Evolutionary conservation across 768 basidiomycete species (phyloP).

Genomic region (Hygrophorus pudorinus): DNA sequence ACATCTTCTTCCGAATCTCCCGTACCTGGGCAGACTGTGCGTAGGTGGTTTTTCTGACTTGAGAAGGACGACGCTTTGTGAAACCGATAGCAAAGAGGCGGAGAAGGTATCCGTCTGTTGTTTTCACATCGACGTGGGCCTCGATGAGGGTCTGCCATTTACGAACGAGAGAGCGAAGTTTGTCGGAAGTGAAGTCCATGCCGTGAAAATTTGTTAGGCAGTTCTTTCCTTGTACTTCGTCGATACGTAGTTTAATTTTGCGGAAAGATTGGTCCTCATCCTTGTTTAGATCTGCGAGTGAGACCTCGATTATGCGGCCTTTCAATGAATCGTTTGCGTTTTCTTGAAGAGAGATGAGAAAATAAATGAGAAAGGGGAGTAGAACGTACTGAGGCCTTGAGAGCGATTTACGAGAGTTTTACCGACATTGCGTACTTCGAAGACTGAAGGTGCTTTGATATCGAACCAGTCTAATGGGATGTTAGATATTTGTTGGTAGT

Average conservation of each 20-base stretch:
- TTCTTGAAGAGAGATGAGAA: constrained; percentile 40
- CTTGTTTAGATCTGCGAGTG: constrained; percentile 96
- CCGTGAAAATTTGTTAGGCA: constrained; percentile 99
- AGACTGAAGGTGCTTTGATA: constrained; percentile 96
- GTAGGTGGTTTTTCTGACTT: constrained; percentile 99
- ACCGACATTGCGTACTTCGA: constrained; percentile 93
- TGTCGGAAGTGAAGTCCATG: constrained; percentile 99
- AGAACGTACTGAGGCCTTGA: constrained; percentile 85
- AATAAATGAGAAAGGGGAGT: neutral
- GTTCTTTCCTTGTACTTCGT: constrained; percentile 96
- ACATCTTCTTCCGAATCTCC: constrained; percentile 99
- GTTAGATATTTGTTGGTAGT: too few relatives aligned
- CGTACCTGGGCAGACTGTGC: constrained; percentile 91
- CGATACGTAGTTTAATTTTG: constrained; percentile 97
- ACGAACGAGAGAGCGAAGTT: constrained; percentile 97
- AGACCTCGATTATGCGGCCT: constrained; percentile 93
- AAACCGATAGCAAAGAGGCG: constrained; percentile 98
- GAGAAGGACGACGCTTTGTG: constrained; percentile 92
- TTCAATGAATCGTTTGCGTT: constrained; percentile 98
- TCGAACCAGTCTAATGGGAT: constrained; percentile 88
- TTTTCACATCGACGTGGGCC: constrained; percentile 98
- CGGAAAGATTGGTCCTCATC: constrained; percentile 99
- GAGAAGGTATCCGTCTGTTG: constrained; percentile 98
- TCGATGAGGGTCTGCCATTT: constrained; percentile 99
- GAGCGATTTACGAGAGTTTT: constrained; percentile 99